Evolutionary conservation across 345 rosid genomes (phyloP), one percentile per base, ranked within the genome.

Genomic region (Eucalyptus sideroxylon): DNA sequence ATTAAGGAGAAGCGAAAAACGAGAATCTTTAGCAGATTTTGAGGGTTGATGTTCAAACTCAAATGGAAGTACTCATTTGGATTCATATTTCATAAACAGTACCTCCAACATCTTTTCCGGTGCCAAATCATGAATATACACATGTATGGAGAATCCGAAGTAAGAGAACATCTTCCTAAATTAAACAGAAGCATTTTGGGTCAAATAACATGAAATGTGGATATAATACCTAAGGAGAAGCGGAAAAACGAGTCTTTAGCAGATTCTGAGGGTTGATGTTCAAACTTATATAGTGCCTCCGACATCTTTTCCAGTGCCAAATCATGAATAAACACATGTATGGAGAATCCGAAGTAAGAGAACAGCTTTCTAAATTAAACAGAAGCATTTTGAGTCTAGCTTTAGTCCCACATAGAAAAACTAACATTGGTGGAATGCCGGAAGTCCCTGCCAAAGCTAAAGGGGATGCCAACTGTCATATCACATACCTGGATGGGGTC

Each of bases 401-500:
- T 72, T 72, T 37, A 21, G 14, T 37, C 15, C 26, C 45, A 34
- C 45, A 50, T 6, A 9, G 90, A 86, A 34, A 11, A 23, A 30
- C 44, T 53, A 16, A 77, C 23, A 21, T 5, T 0, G 59, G 4
- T 23, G 15, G 56, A 27, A 7, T 21, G 2, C 7, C n/a, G 21
- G 86, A 49, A 8, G 12, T 3, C 21, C 19, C 16, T 44, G 59
- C 49, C 86, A 90, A 86, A 24, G 34, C 31, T 42, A 6, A 50
- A 51, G 19, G 3, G 23, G 12, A 23, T 15, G 2, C 89, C 16
- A 65, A 2, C 2, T 2, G 1, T 5, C 2, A 31, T 88, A 11
- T 50, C 80, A 86, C 89, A 56, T 91, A 88, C 91, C 86, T 89
- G 92, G 91, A 89, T 88, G 88, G 92, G 91, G 91, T 90, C 91